Evolutionary conservation across 2,329 filamentous ascomycete genomes (phyloP).

Genomic region (Alternaria gaisen): DNA sequence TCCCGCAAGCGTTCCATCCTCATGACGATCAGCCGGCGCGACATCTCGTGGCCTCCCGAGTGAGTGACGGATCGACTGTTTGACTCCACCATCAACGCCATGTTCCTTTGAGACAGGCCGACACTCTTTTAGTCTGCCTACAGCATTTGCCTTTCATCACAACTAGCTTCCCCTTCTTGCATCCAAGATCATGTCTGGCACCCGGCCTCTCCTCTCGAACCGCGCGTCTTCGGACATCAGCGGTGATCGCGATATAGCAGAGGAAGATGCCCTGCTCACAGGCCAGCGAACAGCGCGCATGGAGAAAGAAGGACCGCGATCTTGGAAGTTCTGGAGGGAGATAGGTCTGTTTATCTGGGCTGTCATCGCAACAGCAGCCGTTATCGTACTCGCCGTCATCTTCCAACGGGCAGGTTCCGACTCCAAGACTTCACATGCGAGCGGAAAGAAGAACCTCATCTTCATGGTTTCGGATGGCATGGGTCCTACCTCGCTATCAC

Average conservation of each 20-base stretch:
- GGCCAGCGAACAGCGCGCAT: slow-evolving; percentile 56
- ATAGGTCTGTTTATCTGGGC: slow-evolving; percentile 83
- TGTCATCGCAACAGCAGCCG: slow-evolving; percentile 76
- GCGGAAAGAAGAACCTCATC: slow-evolving; percentile 87
- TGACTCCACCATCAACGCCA: slow-evolving; percentile 8
- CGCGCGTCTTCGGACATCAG: slow-evolving; percentile 66
- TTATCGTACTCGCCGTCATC: slow-evolving; percentile 82
- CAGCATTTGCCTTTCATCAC: neutral
- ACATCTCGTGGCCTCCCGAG: slow-evolving; percentile 10
- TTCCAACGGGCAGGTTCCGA: slow-evolving; percentile 68
- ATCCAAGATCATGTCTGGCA: slow-evolving; percentile 49
- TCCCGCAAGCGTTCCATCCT: slow-evolving; percentile 14
- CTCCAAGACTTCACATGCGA: slow-evolving; percentile 46
- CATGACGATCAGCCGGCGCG: slow-evolving; percentile 26
- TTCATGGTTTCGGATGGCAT: slow-evolving; percentile 99
- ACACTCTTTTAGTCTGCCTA: slow-evolving; percentile 19
- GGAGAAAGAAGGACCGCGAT: slow-evolving; percentile 42
- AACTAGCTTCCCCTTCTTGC: neutral
- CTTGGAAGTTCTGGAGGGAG: slow-evolving; percentile 73
- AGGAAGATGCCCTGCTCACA: slow-evolving; percentile 70
- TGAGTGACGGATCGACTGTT: neutral
- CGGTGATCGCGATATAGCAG: slow-evolving; percentile 64
- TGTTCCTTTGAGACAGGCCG: slow-evolving; percentile 7
- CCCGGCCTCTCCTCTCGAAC: slow-evolving; percentile 63
- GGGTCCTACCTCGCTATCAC: slow-evolving; percentile 87